Conservation (phyloP, 495 filamentous ascomycete genomes). For the Chaetomidium leptoderma region DNA sequence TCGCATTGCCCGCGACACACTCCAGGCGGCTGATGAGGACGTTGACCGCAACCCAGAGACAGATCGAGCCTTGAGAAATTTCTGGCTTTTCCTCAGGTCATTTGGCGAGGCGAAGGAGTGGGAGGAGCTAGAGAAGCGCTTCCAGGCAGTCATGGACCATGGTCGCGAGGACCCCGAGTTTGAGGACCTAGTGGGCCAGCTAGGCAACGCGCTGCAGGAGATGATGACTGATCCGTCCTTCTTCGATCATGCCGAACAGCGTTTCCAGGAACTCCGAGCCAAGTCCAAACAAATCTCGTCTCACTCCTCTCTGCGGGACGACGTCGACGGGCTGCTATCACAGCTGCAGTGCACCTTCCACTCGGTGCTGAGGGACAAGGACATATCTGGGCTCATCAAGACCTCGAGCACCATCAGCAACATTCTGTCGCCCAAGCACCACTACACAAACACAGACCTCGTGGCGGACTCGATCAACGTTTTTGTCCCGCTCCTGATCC, state of each 20-base stretch:
- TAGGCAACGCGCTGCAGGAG: slow-evolving; percentile 68
- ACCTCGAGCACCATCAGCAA: slow-evolving; percentile 61
- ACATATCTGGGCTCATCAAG: slow-evolving; percentile 60
- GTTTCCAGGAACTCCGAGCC: slow-evolving; percentile 64
- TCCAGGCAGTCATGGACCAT: slow-evolving; percentile 68
- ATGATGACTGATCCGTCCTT: slow-evolving; percentile 85
- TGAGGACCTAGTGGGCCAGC: slow-evolving; percentile 66
- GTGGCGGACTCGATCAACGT: slow-evolving; percentile 69
- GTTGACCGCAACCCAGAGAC: slow-evolving; percentile 66
- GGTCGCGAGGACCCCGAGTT: slow-evolving; percentile 76
- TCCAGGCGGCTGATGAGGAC: slow-evolving; percentile 61
- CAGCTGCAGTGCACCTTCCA: slow-evolving; percentile 65
- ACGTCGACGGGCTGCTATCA: slow-evolving; percentile 66
- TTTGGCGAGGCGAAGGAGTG: slow-evolving; percentile 75
- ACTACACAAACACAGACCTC: slow-evolving; percentile 60
- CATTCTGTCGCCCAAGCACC: slow-evolving; percentile 56
- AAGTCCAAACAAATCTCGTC: slow-evolving; percentile 60
- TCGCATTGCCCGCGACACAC: slow-evolving; percentile 59
- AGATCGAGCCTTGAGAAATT: slow-evolving; percentile 69
- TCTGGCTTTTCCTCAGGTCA: slow-evolving; percentile 70
- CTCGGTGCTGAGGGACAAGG: slow-evolving; percentile 63
- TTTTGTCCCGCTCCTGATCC: slow-evolving; percentile 73
- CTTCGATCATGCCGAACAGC: slow-evolving; percentile 65
- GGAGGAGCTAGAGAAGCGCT: slow-evolving; percentile 62
- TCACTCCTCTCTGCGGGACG: slow-evolving; percentile 62